Percentiles rank a stretch among this genome's conserved stretches.
phyloP scores from a whole-genome alignment of 2,329 filamentous ascomycete species.

The Apiospora hydei region DNA sequence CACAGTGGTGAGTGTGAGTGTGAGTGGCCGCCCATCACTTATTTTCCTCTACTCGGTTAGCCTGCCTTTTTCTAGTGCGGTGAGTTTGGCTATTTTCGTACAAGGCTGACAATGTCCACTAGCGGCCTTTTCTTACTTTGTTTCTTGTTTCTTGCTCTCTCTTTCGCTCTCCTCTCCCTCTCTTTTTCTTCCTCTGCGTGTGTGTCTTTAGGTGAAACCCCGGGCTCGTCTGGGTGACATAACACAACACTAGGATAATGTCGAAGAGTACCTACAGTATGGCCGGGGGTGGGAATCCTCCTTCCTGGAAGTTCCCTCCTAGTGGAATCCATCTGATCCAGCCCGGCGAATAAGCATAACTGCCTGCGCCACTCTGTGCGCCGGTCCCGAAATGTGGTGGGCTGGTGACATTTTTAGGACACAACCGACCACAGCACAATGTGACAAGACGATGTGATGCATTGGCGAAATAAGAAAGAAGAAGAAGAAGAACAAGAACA shows the following conservation, averaged over 20 bases:
- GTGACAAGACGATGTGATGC: neutral
- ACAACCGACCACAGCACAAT: neutral
- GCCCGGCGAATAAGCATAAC: conserved; percentile 2
- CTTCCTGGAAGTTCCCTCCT: neutral
- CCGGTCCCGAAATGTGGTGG: conserved; percentile 1
- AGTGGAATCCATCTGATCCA: neutral
- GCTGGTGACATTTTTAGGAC: neutral
- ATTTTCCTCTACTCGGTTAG: neutral
- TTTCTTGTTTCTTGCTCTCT: neutral
- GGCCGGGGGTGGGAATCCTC: conserved; percentile 8
- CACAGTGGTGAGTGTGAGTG: too few relatives aligned
- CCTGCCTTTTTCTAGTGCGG: neutral
- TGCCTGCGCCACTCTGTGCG: conserved; percentile 10
- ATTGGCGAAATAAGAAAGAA: too few relatives aligned
- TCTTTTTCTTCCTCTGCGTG: neutral
- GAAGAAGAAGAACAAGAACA: neutral
- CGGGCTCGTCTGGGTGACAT: neutral
- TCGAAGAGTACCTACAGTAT: neutral
- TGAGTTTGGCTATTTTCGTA: conserved; percentile 5
- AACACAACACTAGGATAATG: neutral
- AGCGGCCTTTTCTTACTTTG: neutral
- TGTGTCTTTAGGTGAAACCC: neutral
- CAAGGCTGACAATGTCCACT: conserved; percentile 11
- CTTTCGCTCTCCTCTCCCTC: neutral
- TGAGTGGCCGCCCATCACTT: neutral